These are phyloP conservation scores for Mycena filopes DNA, from an alignment of 768 basidiomycete genomes.

Conservation along the genomic window DNA sequence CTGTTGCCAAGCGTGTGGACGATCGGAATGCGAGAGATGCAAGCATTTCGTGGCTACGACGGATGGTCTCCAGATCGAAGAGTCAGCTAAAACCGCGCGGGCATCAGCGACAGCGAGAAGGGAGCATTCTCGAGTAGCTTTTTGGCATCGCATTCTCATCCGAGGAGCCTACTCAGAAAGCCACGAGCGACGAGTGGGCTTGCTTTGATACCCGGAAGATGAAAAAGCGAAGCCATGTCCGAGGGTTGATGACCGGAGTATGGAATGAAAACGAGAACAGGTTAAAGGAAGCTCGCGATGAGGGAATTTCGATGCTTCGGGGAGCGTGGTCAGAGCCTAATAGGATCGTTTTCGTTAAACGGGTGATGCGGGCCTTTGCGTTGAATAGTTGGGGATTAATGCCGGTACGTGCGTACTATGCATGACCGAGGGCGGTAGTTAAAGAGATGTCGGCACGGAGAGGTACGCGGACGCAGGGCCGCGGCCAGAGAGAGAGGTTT, in stretches of 20 bases:
- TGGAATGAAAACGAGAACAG: constrained; percentile 14
- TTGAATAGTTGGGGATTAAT: constrained; percentile 1
- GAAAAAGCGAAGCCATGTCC: constrained; percentile 25
- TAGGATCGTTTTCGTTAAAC: constrained; percentile 1
- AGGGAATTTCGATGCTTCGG: background rate
- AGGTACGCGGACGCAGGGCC: constrained; percentile 2
- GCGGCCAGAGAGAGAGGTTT: too few species aligned
- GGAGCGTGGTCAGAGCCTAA: constrained; percentile 5
- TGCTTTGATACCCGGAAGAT: constrained; percentile 29
- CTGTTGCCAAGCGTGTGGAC: background rate
- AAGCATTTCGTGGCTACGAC: too few species aligned
- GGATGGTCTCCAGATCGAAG: background rate
- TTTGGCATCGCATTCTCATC: constrained; percentile 24
- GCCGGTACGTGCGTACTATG: background rate
- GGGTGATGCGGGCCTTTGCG: constrained; percentile 7
- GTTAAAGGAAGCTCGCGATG: background rate
- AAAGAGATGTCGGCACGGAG: background rate
- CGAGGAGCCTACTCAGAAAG: constrained; percentile 20
- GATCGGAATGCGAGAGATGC: background rate
- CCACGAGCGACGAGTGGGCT: background rate
- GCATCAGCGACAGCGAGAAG: constrained; percentile 15
- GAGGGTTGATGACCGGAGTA: constrained; percentile 28
- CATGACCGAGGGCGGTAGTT: background rate
- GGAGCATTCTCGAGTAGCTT: constrained; percentile 15
- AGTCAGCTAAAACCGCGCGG: constrained; percentile 12